Evolutionary conservation across 1,284 basidiomycete genomes (phyloP).

Genomic region (Jaminaea rosea): DNA sequence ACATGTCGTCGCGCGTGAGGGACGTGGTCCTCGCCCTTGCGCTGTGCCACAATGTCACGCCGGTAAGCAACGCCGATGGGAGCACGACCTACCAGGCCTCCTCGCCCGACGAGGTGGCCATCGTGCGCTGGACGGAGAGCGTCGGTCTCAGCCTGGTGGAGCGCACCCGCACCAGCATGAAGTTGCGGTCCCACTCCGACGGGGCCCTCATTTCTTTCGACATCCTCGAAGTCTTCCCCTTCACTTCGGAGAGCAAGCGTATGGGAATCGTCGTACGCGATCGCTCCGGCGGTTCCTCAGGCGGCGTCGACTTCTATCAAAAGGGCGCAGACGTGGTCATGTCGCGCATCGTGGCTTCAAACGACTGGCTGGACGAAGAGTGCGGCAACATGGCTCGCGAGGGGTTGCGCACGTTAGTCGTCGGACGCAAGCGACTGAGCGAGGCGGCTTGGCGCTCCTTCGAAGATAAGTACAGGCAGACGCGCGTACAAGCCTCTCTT

Average conservation of each 20-base stretch:
- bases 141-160: slow-evolving; percentile 79
- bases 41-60: slow-evolving; percentile 95
- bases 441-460: slow-evolving; percentile 66
- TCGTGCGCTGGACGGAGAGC: slow-evolving; percentile 94
- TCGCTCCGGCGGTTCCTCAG: slow-evolving; percentile 55
- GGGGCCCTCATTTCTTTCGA: slow-evolving; percentile 58
- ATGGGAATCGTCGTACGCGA: slow-evolving; percentile 97
- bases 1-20: slow-evolving; percentile 88
- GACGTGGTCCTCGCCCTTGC: slow-evolving; percentile 89
- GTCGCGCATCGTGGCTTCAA: slow-evolving; percentile 83
- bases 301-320: slow-evolving; percentile 80
- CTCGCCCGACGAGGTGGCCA: slow-evolving; percentile 96
- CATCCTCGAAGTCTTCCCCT: slow-evolving; percentile 85
- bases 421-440: slow-evolving; percentile 71
- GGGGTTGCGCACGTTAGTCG: slow-evolving; percentile 84
- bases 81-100: slow-evolving; percentile 93
- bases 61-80: slow-evolving; percentile 86
- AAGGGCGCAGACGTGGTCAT: slow-evolving; percentile 98
- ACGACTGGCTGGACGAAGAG: slow-evolving; percentile 99
- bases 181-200: slow-evolving; percentile 19
- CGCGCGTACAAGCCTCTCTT: slow-evolving; percentile 58
- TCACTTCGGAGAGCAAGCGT: slow-evolving; percentile 95
- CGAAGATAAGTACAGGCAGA: slow-evolving; percentile 64
- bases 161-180: slow-evolving; percentile 79
- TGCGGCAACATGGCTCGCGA: slow-evolving; percentile 97